Evolutionary conservation across 768 basidiomycete species (phyloP).

Genomic region (Suillus subaureus): DNA sequence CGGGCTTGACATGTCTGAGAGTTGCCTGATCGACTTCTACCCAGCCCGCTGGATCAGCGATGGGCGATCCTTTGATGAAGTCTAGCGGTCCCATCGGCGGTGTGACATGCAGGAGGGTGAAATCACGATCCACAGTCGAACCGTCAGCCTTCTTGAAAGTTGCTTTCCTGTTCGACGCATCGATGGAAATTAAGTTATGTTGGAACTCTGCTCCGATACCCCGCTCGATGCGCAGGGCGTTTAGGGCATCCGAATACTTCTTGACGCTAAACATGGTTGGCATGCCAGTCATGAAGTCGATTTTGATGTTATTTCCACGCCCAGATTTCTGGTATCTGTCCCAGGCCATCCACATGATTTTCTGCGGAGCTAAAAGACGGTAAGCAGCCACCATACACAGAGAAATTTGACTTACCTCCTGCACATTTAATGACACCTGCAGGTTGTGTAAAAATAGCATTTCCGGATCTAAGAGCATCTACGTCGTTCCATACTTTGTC

Average conservation of each 20-base stretch:
- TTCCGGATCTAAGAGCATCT: slow-evolving; percentile 70
- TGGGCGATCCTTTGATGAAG: slow-evolving; percentile 73
- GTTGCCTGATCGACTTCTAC: slow-evolving; percentile 83
- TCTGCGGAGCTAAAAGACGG: slow-evolving; percentile 65
- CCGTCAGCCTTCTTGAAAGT: slow-evolving; percentile 84
- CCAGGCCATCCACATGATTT: slow-evolving; percentile 98
- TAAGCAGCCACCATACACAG: slow-evolving; percentile 8
- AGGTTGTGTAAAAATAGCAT: slow-evolving; percentile 95
- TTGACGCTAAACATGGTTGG: slow-evolving; percentile 97
- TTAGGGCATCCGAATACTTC: slow-evolving; percentile 90
- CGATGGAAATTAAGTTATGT: slow-evolving; percentile 80
- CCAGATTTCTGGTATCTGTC: slow-evolving; percentile 70
- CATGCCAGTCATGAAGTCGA: slow-evolving; percentile 89
- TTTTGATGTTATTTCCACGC: slow-evolving; percentile 55
- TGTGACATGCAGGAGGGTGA: slow-evolving; percentile 80
- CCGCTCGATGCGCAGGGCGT: slow-evolving; percentile 75
- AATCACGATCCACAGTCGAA: slow-evolving; percentile 69
- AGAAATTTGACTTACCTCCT: slow-evolving; percentile 54
- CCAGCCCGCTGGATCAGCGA: slow-evolving; percentile 86
- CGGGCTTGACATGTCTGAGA: slow-evolving; percentile 81
- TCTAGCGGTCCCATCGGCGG: slow-evolving; percentile 93
- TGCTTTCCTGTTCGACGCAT: slow-evolving; percentile 70
- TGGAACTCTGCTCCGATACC: slow-evolving; percentile 81
- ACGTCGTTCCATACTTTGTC: slow-evolving; percentile 90
- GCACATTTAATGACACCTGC: slow-evolving; percentile 93